A percentile compares a stretch with the other conserved stretches of the same genome.
These are phyloP conservation scores for Betula pendula DNA, from an alignment of 306 rosid genomes.

Conservation along the genomic window DNA sequence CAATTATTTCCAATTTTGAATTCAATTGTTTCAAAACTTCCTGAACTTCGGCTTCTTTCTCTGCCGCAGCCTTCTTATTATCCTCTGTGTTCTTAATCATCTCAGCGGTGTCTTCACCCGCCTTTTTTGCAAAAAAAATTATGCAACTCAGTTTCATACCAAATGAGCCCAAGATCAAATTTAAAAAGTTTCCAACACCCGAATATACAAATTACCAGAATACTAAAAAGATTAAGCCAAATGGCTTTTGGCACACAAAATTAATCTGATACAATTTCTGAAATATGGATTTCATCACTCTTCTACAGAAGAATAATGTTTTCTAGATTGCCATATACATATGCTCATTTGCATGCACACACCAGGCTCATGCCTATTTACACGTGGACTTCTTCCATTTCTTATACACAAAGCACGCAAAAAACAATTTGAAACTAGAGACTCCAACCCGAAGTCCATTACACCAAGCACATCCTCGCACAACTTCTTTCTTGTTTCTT, in stretches of 20 bases:
- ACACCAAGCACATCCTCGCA: background rate
- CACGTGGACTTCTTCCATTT: background rate
- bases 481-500: background rate
- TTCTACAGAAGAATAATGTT: background rate
- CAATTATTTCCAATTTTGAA: conserved; percentile 66
- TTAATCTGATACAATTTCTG: background rate
- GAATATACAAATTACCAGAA: background rate
- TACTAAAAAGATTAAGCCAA: background rate
- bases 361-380: too few species aligned
- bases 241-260: background rate
- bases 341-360: background rate
- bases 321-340: background rate
- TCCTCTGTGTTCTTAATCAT: conserved; percentile 62
- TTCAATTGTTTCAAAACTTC: conserved; percentile 56
- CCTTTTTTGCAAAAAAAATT: conserved; percentile 19
- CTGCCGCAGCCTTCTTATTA: conserved; percentile 54
- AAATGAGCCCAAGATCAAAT: background rate
- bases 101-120: conserved; percentile 60
- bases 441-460: background rate
- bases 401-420: background rate
- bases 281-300: background rate
- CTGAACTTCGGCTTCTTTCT: conserved; percentile 73
- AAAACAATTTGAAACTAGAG: background rate
- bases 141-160: background rate
- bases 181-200: background rate